A percentile compares a stretch with the other conserved stretches of the same genome.
Conservation (phyloP, 2,329 filamentous ascomycete species). For the Ascochyta lentis region DNA sequence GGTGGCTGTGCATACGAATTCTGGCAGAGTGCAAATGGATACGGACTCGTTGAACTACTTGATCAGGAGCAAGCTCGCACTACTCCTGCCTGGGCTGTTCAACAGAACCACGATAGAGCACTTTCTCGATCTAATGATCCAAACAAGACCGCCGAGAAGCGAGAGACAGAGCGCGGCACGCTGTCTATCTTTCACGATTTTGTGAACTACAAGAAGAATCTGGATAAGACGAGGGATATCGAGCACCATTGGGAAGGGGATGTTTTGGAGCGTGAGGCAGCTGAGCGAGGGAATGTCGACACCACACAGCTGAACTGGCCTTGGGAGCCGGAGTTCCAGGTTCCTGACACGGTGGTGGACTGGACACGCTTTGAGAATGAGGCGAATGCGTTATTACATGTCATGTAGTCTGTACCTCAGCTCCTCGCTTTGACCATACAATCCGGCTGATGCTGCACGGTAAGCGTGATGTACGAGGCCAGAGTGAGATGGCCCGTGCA, state of each 20-base stretch:
- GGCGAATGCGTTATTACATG: neutral
- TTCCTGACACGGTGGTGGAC: conserved; percentile 7
- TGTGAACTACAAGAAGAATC: conserved; percentile 9
- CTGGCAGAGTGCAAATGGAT: conserved; percentile 11
- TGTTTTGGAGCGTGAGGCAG: conserved; percentile 4
- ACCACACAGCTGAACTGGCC: conserved; percentile 6
- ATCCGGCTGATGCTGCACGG: too few species aligned
- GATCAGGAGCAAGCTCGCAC: neutral
- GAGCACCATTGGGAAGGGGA: conserved; percentile 10
- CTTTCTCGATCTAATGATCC: neutral
- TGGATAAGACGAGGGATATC: conserved; percentile 2
- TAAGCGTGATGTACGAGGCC: neutral
- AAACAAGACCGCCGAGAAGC: conserved; percentile 9
- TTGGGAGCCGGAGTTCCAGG: conserved; percentile 7
- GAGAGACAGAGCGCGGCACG: conserved; percentile 5
- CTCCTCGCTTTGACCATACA: too few species aligned
- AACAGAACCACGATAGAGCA: neutral
- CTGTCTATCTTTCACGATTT: conserved; percentile 13
- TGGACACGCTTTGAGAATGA: neutral
- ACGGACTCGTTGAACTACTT: conserved; percentile 15
- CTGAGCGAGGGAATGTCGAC: conserved; percentile 3
- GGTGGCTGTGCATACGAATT: conserved; percentile 22
- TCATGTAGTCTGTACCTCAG: neutral
- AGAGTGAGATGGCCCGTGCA: neutral
- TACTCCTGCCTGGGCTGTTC: neutral